A percentile compares a stretch with the other conserved stretches of the same genome.
Conservation (phyloP, 164 flowering plant species). For the Berberis thunbergii region DNA sequence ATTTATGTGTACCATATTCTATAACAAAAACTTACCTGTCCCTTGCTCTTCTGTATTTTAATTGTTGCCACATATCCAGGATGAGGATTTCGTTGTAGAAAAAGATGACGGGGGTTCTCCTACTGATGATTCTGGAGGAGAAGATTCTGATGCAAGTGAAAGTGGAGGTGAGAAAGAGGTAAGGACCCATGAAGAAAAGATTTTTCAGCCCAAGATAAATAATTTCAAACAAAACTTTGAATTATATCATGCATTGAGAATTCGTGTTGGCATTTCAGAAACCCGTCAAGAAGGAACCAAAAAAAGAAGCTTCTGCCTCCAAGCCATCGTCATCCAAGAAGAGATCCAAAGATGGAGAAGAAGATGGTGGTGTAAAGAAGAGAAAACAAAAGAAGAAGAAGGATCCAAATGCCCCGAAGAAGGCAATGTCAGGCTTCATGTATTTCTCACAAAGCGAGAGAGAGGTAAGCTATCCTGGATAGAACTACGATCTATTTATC, state of each 20-base stretch:
- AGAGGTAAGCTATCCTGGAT: slow-evolving; percentile 39
- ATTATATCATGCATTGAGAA: not conserved
- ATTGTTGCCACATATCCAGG: slow-evolving; percentile 35
- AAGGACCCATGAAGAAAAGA: not conserved
- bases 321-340: slow-evolving; percentile 52
- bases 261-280: slow-evolving; percentile 31
- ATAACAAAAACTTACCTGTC: no score
- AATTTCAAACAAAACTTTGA: not conserved
- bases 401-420: slow-evolving; percentile 98
- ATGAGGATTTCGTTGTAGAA: slow-evolving; percentile 79
- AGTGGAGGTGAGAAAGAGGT: slow-evolving; percentile 68
- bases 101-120: slow-evolving; percentile 97
- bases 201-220: not conserved
- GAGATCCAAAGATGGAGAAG: slow-evolving; percentile 65
- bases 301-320: slow-evolving; percentile 44
- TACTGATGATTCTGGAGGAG: slow-evolving; percentile 92
- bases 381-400: slow-evolving; percentile 86
- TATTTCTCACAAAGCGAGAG: slow-evolving; percentile 77
- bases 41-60: not conserved
- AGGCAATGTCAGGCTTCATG: slow-evolving; percentile 77
- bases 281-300: slow-evolving; percentile 61
- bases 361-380: slow-evolving; percentile 69
- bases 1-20: no score
- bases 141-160: slow-evolving; percentile 80
- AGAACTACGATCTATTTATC: no score